Percentiles rank a stretch among this genome's conserved stretches.
Conservation (phyloP, 371 early-diverging fungal species). For the Syncephalastrum racemosum region DNA sequence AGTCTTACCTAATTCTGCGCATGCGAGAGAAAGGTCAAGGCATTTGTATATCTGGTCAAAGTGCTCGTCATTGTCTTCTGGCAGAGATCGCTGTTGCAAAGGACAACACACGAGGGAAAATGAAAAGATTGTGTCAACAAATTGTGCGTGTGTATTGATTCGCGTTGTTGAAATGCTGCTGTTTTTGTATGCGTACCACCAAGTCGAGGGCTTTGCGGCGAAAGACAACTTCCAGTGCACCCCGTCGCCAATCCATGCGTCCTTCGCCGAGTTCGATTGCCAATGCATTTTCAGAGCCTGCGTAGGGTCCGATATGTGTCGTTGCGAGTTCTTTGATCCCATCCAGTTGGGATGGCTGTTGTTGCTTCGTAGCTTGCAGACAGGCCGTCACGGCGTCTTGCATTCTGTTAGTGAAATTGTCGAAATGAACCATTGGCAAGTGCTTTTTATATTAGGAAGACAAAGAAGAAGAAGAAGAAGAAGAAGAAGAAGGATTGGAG, state of each 20-base stretch:
- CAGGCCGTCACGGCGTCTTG: background rate
- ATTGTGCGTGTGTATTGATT: background rate
- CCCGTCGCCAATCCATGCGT: constrained; percentile 42
- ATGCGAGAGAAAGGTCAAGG: constrained; percentile 35
- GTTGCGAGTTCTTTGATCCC: constrained; percentile 2
- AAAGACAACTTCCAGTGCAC: constrained; percentile 39
- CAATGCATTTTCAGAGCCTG: constrained; percentile 2
- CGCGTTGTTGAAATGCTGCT: background rate
- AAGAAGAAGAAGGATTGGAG: background rate
- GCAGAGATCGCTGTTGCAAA: constrained; percentile 6
- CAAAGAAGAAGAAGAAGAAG: background rate
- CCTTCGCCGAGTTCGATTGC: constrained; percentile 11
- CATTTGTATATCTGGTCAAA: constrained; percentile 31
- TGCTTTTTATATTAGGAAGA: too few species aligned
- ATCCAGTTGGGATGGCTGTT: background rate
- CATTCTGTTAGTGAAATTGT: too few species aligned
- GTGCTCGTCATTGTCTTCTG: constrained; percentile 22
- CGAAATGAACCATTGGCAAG: background rate
- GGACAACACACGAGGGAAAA: background rate
- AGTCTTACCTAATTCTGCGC: constrained; percentile 33
- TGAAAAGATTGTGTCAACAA: background rate
- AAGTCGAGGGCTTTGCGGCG: constrained; percentile 24
- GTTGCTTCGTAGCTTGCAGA: background rate
- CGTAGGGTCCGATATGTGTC: constrained; percentile 5
- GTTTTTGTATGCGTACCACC: constrained; percentile 21